These are phyloP conservation scores for Nematocida displodere DNA, from an alignment of 371 early-diverging fungal genomes.

Conservation along the genomic window DNA sequence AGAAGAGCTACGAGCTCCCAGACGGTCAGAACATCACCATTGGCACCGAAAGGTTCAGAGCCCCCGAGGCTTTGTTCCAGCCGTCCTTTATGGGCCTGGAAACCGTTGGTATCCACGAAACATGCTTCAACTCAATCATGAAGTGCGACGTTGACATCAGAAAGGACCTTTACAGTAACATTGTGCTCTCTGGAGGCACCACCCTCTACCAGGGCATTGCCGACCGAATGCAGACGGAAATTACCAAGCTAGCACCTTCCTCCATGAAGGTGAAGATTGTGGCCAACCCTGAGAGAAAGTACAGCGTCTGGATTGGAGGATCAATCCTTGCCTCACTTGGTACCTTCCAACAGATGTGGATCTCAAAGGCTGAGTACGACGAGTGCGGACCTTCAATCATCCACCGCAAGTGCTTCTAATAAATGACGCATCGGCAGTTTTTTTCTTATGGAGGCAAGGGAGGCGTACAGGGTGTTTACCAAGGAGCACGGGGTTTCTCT, in stretches of 20 bases:
- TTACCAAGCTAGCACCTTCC: slow-evolving; percentile 87
- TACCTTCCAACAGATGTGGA: slow-evolving; percentile 96
- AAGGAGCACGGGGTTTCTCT: slow-evolving; percentile 8
- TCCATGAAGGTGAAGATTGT: slow-evolving; percentile 98
- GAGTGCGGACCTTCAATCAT: slow-evolving; percentile 67
- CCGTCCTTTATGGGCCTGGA: slow-evolving; percentile 84
- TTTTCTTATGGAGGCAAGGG: slow-evolving; percentile 4
- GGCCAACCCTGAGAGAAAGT: slow-evolving; percentile 98
- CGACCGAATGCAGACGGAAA: slow-evolving; percentile 86
- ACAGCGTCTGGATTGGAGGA: slow-evolving; percentile 99
- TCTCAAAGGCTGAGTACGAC: slow-evolving; percentile 89
- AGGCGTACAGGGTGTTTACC: slow-evolving; percentile 19
- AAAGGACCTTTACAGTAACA: slow-evolving; percentile 86
- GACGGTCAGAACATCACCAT: slow-evolving; percentile 97
- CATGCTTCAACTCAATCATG: slow-evolving; percentile 86
- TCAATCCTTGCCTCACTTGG: slow-evolving; percentile 96
- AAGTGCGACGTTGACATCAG: slow-evolving; percentile 94
- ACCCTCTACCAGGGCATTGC: slow-evolving; percentile 71
- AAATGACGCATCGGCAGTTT: slow-evolving; percentile 1
- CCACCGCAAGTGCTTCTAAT: slow-evolving; percentile 67
- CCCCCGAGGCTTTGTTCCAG: slow-evolving; percentile 97
- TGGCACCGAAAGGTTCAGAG: slow-evolving; percentile 90
- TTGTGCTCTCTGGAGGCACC: slow-evolving; percentile 82
- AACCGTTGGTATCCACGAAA: slow-evolving; percentile 81
- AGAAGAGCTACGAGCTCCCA: slow-evolving; percentile 92